Conservation (phyloP, 202 grass and related monocot species). For the Saccharum hybrid region DNA sequence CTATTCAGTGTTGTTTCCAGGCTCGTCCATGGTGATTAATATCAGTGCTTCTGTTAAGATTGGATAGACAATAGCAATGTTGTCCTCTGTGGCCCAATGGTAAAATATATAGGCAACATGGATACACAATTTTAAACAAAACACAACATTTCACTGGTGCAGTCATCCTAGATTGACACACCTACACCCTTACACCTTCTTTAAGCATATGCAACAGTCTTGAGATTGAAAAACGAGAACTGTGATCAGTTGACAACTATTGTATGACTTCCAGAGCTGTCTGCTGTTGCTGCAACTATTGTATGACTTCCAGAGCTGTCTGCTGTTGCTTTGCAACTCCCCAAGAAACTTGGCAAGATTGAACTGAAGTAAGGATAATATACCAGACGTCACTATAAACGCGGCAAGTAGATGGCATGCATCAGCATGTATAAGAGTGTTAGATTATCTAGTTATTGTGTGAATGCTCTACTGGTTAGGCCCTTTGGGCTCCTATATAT, state of each 20-base stretch:
- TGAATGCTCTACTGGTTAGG: too few relatives aligned
- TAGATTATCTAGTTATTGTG: too few relatives aligned
- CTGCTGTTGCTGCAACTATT: too few relatives aligned
- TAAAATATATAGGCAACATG: neutral
- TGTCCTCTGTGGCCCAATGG: neutral
- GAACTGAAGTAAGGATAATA: neutral
- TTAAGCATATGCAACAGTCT: neutral
- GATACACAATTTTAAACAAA: neutral
- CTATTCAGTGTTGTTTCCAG: neutral
- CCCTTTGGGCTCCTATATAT: too few relatives aligned
- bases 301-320: too few relatives aligned
- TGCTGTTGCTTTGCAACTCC: neutral
- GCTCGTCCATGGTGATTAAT: neutral
- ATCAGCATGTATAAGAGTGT: neutral
- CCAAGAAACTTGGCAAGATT: conserved; percentile 1
- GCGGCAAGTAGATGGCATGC: neutral
- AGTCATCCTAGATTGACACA: neutral
- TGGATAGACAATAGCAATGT: neutral
- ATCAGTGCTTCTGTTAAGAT: conserved; percentile 1
- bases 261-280: neutral
- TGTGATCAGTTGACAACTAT: neutral
- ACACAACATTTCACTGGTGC: neutral
- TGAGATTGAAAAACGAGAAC: neutral
- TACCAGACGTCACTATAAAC: neutral
- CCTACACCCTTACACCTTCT: neutral